Percentiles rank a stretch among this genome's conserved stretches.
Conservation (phyloP, 805 yeast species). For the Clavispora carvajalis region DNA sequence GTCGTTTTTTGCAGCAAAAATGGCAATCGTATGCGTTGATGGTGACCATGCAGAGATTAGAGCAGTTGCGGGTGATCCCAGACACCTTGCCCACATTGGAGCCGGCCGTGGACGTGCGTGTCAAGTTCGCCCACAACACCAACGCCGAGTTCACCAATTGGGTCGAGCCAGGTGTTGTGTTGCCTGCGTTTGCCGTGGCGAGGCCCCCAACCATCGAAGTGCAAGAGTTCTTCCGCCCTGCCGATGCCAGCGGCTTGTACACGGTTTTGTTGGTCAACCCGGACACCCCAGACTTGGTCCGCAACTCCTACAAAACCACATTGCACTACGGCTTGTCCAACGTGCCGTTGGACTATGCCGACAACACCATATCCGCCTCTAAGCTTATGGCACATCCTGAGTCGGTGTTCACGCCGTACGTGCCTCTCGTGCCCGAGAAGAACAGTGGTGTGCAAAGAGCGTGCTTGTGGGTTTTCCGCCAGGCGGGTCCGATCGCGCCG, state of each 20-base stretch:
- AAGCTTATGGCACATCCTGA: conserved; percentile 33
- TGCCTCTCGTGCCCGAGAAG: conserved; percentile 86
- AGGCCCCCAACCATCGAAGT: conserved; percentile 75
- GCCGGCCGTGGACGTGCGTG: conserved; percentile 69
- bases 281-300: conserved; percentile 74
- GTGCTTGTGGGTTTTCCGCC: conserved; percentile 88
- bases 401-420: conserved; percentile 46
- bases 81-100: conserved; percentile 88
- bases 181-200: conserved; percentile 69
- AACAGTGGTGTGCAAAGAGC: conserved; percentile 80
- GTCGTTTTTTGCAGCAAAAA: conserved; percentile 57
- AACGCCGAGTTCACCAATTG: conserved; percentile 53
- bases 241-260: conserved; percentile 48
- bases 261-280: conserved; percentile 84
- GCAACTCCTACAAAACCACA: conserved; percentile 64
- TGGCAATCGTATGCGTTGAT: conserved; percentile 72
- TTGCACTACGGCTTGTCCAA: conserved; percentile 76
- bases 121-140: conserved; percentile 67
- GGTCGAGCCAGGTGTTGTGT: conserved; percentile 72
- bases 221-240: conserved; percentile 57
- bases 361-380: conserved; percentile 48
- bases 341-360: conserved; percentile 52
- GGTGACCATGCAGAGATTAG: conserved; percentile 88
- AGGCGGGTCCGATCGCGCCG: conserved; percentile 27
- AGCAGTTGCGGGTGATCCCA: conserved; percentile 78